Conservation (phyloP, 164 flowering plant genomes). For the Warburgia ugandensis region DNA sequence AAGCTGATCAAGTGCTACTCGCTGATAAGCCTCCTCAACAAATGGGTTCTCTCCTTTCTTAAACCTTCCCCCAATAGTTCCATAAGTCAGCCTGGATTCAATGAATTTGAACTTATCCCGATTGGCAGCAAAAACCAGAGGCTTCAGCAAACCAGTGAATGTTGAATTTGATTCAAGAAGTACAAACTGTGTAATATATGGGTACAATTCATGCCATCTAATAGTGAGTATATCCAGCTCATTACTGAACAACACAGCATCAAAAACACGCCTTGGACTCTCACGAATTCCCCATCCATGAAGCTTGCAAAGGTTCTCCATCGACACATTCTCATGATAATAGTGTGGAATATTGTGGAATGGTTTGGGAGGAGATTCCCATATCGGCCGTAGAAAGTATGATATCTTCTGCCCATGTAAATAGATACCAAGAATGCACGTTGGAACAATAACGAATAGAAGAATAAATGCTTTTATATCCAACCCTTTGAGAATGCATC, state of each 20-base stretch:
- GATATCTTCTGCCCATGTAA: constrained; percentile 74
- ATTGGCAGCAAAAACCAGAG: constrained; percentile 41
- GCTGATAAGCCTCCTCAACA: constrained; percentile 86
- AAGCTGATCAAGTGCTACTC: constrained; percentile 83
- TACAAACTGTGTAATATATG: constrained; percentile 74
- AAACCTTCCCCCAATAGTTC: constrained; percentile 67
- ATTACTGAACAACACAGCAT: constrained; percentile 82
- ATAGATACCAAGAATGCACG: constrained; percentile 37
- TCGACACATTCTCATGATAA: constrained; percentile 67
- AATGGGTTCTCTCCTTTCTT: constrained; percentile 80
- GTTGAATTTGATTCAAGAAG: constrained; percentile 91
- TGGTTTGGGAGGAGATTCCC: constrained; percentile 91
- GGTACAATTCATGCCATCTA: constrained; percentile 81
- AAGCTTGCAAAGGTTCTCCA: constrained; percentile 76
- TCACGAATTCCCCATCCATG: constrained; percentile 91
- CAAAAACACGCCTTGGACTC: constrained; percentile 74
- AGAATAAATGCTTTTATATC: constrained; percentile 49
- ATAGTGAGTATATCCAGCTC: constrained; percentile 72
- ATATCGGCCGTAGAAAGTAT: constrained; percentile 73
- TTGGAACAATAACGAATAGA: constrained; percentile 47
- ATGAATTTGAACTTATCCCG: constrained; percentile 53
- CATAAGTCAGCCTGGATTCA: constrained; percentile 68
- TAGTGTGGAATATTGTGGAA: constrained; percentile 66
- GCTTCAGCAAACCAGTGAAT: constrained; percentile 67
- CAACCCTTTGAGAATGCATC: constrained; percentile 54